These are phyloP conservation scores for Gelatoporia subvermispora DNA, from an alignment of 768 basidiomycete species.

Conservation along the genomic window DNA sequence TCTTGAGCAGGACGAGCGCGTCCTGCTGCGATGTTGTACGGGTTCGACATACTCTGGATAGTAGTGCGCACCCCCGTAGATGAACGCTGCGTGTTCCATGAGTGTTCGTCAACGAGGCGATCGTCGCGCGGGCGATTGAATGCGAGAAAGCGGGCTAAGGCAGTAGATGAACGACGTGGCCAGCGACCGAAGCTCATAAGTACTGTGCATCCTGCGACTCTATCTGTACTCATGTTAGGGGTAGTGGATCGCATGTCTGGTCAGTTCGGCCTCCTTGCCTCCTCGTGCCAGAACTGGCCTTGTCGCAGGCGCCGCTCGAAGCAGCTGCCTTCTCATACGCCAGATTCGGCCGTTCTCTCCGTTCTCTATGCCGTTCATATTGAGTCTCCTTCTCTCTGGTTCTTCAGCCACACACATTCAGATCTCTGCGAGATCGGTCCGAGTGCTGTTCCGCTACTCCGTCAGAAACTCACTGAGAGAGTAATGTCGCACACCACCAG, in stretches of 20 bases:
- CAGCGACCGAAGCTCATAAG: not conserved
- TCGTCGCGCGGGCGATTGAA: no score
- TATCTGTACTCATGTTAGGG: conserved; percentile 9
- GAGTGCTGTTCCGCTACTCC: no score
- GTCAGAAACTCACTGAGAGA: no score
- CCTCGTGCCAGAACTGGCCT: conserved; percentile 22
- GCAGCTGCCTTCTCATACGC: not conserved
- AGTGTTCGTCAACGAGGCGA: not conserved
- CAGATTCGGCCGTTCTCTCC: no score
- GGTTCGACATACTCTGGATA: no score
- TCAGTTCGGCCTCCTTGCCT: conserved; percentile 17
- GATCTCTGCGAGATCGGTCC: no score
- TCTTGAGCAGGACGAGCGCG: not conserved
- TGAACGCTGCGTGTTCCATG: conserved; percentile 11
- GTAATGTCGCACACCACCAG: no score
- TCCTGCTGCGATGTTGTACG: no score
- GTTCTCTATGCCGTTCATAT: no score
- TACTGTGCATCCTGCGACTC: not conserved
- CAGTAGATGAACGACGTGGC: not conserved
- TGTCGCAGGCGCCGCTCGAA: conserved; percentile 2
- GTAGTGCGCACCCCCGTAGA: no score
- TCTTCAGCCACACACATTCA: no score
- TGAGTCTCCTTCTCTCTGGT: no score
- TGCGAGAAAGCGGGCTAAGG: not conserved
- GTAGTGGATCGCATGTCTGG: conserved; percentile 3